Base-by-base conservation (phyloP, 2,329 filamentous ascomycete species). In the Podosphaera leucotricha region DNA sequence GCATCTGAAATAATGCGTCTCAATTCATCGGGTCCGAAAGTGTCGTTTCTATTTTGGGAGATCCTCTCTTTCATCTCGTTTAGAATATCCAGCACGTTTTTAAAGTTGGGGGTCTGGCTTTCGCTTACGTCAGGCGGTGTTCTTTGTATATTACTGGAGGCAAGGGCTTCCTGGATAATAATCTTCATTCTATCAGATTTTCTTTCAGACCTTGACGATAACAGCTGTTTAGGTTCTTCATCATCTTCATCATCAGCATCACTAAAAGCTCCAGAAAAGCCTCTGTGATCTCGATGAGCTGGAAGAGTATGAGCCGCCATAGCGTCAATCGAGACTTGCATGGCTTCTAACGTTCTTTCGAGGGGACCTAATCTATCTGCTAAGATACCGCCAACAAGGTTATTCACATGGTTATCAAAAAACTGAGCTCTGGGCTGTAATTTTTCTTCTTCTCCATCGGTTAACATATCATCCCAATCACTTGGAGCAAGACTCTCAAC, bases 171-270 rank as follows among this genome's bases (percentile, higher is more conserved):
- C 44, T 77, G 63, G 21, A 87, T 69, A 38, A 74, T 72, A 20
- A 66, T 64, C 44, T 77, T 78, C 50, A 98, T 83, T 58, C 87
- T 84, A 46, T 94, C 85, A 53, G 86, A 61, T 53, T 75, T 83
- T 53, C 77, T 77, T 55, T 92, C 84, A 48, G 77, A 72, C 46
- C 73, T 71, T 16, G 85, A 83, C 52, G 86, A 94, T 52, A 77
- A 68, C 5, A 80, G 80, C 43, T 82, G 76, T 57, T 74, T 68
- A 49, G 67, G 62, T 33, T 63, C 64, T 35, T 71, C 81, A 51
- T 92, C 86, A 24, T 93, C 85, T 50, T 92, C 86, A 58, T 95
- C 87, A 10, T 90, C 87, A 61, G 95, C 90, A 57, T 87, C 94
- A 47, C 92, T 76, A 2, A 70, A 56, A 24, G 84, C 80, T n/a